Evolutionary conservation across 2,329 filamentous ascomycete species (phyloP).

Genomic region (Fusarium sp.): DNA sequence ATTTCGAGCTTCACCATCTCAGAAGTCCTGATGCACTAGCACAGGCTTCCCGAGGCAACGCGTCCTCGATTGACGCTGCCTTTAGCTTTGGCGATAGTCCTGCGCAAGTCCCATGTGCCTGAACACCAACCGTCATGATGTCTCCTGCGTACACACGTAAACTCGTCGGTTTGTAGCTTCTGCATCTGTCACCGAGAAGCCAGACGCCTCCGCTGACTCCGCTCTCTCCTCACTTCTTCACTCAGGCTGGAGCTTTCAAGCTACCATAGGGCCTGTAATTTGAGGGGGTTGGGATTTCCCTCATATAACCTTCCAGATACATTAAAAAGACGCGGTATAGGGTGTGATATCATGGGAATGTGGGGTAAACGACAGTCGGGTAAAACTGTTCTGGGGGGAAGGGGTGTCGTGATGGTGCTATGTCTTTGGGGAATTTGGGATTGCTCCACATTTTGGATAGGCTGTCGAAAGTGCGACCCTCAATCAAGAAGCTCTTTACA

Average conservation of each 20-base stretch:
- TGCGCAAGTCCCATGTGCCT: slow-evolving; percentile 40
- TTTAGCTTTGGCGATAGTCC: slow-evolving; percentile 40
- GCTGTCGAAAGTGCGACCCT: slow-evolving; percentile 24
- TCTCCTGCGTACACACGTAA: slow-evolving; percentile 35
- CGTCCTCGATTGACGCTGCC: slow-evolving; percentile 38
- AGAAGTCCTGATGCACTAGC: slow-evolving; percentile 48
- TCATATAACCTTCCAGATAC: slow-evolving; percentile 55
- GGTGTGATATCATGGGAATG: slow-evolving; percentile 51
- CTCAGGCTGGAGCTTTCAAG: slow-evolving; percentile 74
- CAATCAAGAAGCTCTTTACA: slow-evolving; percentile 58
- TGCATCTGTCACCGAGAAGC: slow-evolving; percentile 37
- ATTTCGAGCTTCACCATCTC: slow-evolving; percentile 43
- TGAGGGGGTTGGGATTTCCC: slow-evolving; percentile 43
- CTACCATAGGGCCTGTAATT: slow-evolving; percentile 67
- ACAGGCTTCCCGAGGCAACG: slow-evolving; percentile 40
- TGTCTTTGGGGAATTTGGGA: slow-evolving; percentile 39
- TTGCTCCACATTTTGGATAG: slow-evolving; percentile 36
- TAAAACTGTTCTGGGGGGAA: slow-evolving; percentile 42
- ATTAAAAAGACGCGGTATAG: slow-evolving; percentile 52
- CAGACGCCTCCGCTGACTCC: slow-evolving; percentile 40
- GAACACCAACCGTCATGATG: slow-evolving; percentile 46
- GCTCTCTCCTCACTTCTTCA: slow-evolving; percentile 46
- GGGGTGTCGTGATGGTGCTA: slow-evolving; percentile 44
- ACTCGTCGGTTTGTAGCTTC: slow-evolving; percentile 40
- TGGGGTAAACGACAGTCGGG: slow-evolving; percentile 43